A percentile compares a stretch with the other conserved stretches of the same genome.
Evolutionary conservation across 306 rosid species (phyloP).

Genomic region (Trifolium pratense): DNA sequence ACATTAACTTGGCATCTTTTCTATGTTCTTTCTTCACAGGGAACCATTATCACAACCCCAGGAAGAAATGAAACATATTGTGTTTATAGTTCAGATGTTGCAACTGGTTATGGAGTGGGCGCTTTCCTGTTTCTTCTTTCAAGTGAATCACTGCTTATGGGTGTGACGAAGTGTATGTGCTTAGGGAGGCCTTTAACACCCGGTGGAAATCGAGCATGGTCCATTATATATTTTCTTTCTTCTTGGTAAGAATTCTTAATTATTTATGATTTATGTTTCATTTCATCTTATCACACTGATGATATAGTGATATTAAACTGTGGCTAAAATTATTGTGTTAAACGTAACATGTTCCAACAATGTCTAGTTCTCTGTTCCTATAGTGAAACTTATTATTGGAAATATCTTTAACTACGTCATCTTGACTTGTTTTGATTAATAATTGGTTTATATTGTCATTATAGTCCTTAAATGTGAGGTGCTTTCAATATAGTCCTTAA

Average conservation of each 20-base stretch:
- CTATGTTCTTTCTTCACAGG: conserved; percentile 55
- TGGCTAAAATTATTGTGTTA: not conserved
- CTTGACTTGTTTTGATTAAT: not conserved
- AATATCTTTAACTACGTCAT: not conserved
- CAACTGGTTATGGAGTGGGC: conserved; percentile 92
- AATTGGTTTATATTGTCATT: not conserved
- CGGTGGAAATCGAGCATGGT: conserved; percentile 87
- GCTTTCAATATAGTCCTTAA: not conserved
- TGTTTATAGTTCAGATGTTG: conserved; percentile 87
- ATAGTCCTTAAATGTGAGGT: not conserved
- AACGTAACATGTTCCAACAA: not conserved
- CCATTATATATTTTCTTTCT: conserved; percentile 79
- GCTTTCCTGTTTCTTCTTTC: conserved; percentile 89
- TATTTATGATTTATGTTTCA: conserved; percentile 3
- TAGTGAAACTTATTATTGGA: not conserved
- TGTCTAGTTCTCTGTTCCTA: not conserved
- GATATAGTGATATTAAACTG: not conserved
- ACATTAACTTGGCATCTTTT: conserved; percentile 11
- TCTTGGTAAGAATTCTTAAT: conserved; percentile 70
- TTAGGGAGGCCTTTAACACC: conserved; percentile 87
- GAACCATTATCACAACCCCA: conserved; percentile 46
- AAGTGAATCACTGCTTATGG: conserved; percentile 80
- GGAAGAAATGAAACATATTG: conserved; percentile 70
- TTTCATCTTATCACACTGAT: not conserved
- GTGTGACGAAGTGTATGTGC: conserved; percentile 92